Evolutionary conservation across 2,329 filamentous ascomycete species (phyloP).

Genomic region (Microcyclosporella mali): DNA sequence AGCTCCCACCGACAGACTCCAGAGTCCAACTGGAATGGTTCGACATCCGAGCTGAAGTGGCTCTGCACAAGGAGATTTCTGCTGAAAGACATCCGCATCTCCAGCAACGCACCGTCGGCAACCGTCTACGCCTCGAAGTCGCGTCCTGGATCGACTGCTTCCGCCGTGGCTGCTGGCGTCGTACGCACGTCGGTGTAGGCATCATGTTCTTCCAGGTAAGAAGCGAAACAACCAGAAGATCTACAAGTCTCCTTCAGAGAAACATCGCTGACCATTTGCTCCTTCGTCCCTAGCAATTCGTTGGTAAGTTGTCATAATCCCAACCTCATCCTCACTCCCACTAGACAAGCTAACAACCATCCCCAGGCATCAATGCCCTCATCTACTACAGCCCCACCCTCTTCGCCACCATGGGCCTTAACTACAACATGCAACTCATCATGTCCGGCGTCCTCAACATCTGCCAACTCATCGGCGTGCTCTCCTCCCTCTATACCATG

Average conservation of each 20-base stretch:
- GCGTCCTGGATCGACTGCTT: constrained; percentile 45
- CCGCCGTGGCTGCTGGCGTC: constrained; percentile 39
- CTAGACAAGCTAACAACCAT: background rate
- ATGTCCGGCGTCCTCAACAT: constrained; percentile 40
- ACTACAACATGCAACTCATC: constrained; percentile 34
- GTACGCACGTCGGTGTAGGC: constrained; percentile 47
- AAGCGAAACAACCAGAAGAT: no score
- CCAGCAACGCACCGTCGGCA: constrained; percentile 19
- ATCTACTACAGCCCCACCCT: constrained; percentile 47
- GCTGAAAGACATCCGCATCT: constrained; percentile 34
- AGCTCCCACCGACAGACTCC: constrained; percentile 43
- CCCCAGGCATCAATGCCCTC: constrained; percentile 39
- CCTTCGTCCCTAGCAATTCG: no score
- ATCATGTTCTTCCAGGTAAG: constrained; percentile 58
- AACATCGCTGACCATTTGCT: no score
- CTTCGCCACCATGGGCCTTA: constrained; percentile 38
- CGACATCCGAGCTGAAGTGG: constrained; percentile 49
- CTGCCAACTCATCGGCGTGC: constrained; percentile 38
- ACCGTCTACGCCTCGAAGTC: constrained; percentile 40
- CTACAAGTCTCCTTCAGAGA: no score
- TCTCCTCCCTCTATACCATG: constrained; percentile 39
- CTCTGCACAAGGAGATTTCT: constrained; percentile 44
- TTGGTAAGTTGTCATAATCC: constrained; percentile 21
- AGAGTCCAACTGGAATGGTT: constrained; percentile 49
- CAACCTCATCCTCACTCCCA: constrained; percentile 21